These are phyloP conservation scores for Acacia confusa DNA, from an alignment of 306 rosid genomes.

Conservation along the genomic window DNA sequence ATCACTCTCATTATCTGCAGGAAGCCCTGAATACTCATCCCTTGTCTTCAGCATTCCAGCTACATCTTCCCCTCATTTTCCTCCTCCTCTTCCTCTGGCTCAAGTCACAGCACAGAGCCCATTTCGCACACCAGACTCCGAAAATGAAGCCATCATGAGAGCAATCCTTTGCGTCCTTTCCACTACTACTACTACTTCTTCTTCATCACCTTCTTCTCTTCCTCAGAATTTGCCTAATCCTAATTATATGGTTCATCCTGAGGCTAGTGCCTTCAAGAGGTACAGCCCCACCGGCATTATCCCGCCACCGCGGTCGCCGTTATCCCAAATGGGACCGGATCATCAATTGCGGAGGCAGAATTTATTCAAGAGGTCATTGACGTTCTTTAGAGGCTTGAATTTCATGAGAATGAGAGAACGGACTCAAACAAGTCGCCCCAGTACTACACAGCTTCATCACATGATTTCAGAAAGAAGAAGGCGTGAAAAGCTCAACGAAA, in stretches of 20 bases:
- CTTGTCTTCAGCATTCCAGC: slow-evolving; percentile 59
- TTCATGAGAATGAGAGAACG: slow-evolving; percentile 17
- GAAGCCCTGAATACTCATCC: slow-evolving; percentile 72
- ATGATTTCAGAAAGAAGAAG: slow-evolving; percentile 16
- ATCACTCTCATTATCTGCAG: slow-evolving; percentile 60
- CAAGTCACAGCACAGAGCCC: not conserved
- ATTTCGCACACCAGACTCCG: not conserved
- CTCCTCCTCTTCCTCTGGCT: slow-evolving; percentile 24
- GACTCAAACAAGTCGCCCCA: not conserved
- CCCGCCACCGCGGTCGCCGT: not conserved
- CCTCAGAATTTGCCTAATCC: not conserved
- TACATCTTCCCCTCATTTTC: slow-evolving; percentile 37
- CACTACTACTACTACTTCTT: not conserved
- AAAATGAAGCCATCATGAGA: not conserved
- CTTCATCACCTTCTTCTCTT: not conserved
- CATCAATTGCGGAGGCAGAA: not conserved
- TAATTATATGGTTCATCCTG: slow-evolving; percentile 7
- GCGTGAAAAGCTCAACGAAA: slow-evolving; percentile 20
- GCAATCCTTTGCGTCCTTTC: slow-evolving; percentile 3
- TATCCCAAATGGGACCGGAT: not conserved
- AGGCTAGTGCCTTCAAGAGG: slow-evolving; percentile 4
- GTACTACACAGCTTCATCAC: slow-evolving; percentile 2
- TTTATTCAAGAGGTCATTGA: not conserved
- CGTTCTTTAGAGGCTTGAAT: slow-evolving; percentile 15
- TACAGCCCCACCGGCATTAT: not conserved